phyloP scores from a whole-genome alignment of 208 protist species.

The Crithidia expoeki region DNA sequence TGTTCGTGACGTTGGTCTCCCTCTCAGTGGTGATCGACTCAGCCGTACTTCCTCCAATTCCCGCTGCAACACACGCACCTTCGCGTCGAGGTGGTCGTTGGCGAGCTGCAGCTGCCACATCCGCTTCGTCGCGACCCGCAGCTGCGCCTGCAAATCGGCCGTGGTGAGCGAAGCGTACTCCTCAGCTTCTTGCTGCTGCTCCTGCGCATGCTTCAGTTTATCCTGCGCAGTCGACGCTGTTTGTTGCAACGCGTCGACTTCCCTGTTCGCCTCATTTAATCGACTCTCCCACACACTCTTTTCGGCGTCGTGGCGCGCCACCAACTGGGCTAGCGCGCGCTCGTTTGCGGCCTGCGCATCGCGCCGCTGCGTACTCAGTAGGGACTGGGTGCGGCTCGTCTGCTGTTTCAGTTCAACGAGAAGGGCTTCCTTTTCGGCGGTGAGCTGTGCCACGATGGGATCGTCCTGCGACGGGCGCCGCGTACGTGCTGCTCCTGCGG shows the following conservation, averaged over 20 bases:
- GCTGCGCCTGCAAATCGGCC: conserved; percentile 22
- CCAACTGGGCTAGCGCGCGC: conserved; percentile 25
- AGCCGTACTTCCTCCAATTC: conserved; percentile 39
- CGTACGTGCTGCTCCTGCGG: not conserved
- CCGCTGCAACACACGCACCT: conserved; percentile 32
- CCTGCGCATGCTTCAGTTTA: not conserved
- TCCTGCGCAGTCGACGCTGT: not conserved
- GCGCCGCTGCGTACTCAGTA: conserved; percentile 15
- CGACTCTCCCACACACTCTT: conserved; percentile 13
- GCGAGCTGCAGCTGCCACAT: conserved; percentile 36
- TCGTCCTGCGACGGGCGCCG: not conserved
- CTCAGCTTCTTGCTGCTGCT: not conserved
- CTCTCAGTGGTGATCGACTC: not conserved
- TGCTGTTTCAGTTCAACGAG: conserved; percentile 9
- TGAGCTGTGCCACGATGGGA: conserved; percentile 5
- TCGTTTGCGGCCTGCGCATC: conserved; percentile 26
- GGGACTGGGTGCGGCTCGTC: conserved; percentile 1
- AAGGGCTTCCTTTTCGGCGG: conserved; percentile 17
- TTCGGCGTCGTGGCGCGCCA: conserved; percentile 32
- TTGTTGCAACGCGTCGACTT: conserved; percentile 5
- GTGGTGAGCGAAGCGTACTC: conserved; percentile 6
- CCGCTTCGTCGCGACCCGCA: conserved; percentile 27
- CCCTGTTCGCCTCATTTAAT: not conserved
- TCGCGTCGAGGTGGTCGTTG: conserved; percentile 44
- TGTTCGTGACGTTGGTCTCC: not conserved